Evolutionary conservation across 108 stramenopile genomes (phyloP), one percentile per base, ranked within the genome.

Genomic region (Nitzschia inconspicua): DNA sequence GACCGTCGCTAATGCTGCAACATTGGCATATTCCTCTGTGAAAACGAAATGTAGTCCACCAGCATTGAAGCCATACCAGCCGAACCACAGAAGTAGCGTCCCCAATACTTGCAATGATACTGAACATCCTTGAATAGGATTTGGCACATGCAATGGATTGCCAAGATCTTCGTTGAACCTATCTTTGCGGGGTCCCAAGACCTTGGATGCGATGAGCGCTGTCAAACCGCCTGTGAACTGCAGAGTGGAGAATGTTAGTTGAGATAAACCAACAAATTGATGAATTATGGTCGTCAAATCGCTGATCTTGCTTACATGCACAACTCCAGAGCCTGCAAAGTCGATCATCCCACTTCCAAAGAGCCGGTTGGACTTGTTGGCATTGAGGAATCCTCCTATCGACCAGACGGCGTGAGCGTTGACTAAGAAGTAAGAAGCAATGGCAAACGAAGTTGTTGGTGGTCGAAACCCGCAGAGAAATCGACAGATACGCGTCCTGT

Each of bases 11-110:
- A 76, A 63, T 8, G 85, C 57, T 1, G 85, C 82, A 29, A 89
- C 39, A n/a, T 37, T 3, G 27, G 30, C 44, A 20, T 18, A 31
- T 3, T 73, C 63, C 10, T 47, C 47, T 8, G 51, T 59, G 26
- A 40, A 43, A 31, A 90, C 70, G 10, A 91, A 66, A 18, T 86
- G 41, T 35, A 82, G 76, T 9, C 77, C 76, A 14, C 87, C 91
- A 16, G 80, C 71, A 82, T 96, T 96, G 84, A 96, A 96, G 14
- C 92, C 88, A 40, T 84, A 88, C 94, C 94, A 84, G 9, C 88
- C 90, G 60, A 88, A 81, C 91, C 91, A 93, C 8, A 95, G 79
- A 31, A 95, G 69, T 60, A 95, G 77, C 7, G 81, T 82, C n/a
- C 84, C 83, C 13, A 83, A 63, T 18, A 63, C 35, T 47, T 65